Evolutionary conservation across 306 rosid species (phyloP).

Genomic region (Prinsepia uniflora): DNA sequence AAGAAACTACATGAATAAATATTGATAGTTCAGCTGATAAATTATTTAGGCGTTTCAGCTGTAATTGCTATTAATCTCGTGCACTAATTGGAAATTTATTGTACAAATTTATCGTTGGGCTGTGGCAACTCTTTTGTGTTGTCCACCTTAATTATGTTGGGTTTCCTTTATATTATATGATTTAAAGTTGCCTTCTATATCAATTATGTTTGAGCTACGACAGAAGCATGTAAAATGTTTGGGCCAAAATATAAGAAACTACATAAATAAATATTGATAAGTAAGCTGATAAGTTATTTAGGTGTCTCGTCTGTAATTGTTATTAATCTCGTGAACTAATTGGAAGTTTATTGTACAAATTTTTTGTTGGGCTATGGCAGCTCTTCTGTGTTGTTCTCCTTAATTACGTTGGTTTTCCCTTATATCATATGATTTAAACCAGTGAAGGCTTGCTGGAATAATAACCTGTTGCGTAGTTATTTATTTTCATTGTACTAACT

Average conservation of each 20-base stretch:
- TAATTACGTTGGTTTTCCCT: background rate
- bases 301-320: background rate
- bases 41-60: background rate
- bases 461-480: background rate
- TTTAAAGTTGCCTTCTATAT: background rate
- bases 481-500: background rate
- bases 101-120: background rate
- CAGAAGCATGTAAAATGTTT: background rate
- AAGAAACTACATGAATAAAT: too few species aligned
- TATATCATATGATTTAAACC: background rate
- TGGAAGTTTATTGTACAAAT: background rate
- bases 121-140: background rate
- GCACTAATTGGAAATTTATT: background rate
- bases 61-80: constrained; percentile 13
- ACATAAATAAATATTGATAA: background rate
- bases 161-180: background rate
- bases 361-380: background rate
- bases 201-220: background rate
- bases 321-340: constrained; percentile 7
- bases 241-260: too few species aligned
- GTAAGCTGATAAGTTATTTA: background rate
- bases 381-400: background rate
- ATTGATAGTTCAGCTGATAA: background rate
- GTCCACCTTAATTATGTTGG: background rate
- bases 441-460: background rate